Evolutionary conservation across 2,329 filamentous ascomycete species (phyloP), one percentile per base, ranked within the genome.

Genomic region (Penicillium brasilianum): DNA sequence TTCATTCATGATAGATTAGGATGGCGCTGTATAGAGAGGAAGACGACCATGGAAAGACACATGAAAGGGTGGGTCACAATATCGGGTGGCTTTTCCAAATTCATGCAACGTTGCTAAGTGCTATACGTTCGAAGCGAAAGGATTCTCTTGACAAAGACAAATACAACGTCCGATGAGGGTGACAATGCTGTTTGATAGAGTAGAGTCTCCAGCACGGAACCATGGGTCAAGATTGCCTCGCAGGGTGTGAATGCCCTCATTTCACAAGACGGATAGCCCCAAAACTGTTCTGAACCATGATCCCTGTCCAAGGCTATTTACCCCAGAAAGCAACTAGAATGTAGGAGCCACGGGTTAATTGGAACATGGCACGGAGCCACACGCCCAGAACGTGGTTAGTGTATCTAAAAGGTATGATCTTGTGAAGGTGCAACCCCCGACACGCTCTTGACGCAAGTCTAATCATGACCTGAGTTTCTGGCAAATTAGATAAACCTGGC

Each of bases 341-440:
- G 10, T 8, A 50, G 16, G 25, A 50, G 7, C 48, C 48, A 34
- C 30, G 5, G n/a, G 18, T 20, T 34, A 10, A n/a, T 50, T 50
- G 48, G 28, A 50, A 50, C 48, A 20, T 50, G 28, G 48, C 48
- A 50, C 48, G 48, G 48, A 50, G 48, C 30, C 48, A 50, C 28
- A 28, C 30, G 30, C 48, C 48, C 10, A 50, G 48, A 50, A 50
- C 28, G 48, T 50, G 30, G 30, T 50, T 50, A 50, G 48, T 20
- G 48, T 14, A 20, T 18, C n/a, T 16, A 46, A 6, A 16, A 22
- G 20, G 43, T 25, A 25, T 46, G 43, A 46, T 25, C 43, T 46
- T 20, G 10, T 9, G 28, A 50, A 50, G 22, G 16, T 50, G 48
- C 48, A 50, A 50, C 48, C n/a, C 28, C 34, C 30, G 30, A 50